Evolutionary conservation across 1,284 basidiomycete species (phyloP), one percentile per base, ranked within the genome.

Genomic region (Puccinia coronata): DNA sequence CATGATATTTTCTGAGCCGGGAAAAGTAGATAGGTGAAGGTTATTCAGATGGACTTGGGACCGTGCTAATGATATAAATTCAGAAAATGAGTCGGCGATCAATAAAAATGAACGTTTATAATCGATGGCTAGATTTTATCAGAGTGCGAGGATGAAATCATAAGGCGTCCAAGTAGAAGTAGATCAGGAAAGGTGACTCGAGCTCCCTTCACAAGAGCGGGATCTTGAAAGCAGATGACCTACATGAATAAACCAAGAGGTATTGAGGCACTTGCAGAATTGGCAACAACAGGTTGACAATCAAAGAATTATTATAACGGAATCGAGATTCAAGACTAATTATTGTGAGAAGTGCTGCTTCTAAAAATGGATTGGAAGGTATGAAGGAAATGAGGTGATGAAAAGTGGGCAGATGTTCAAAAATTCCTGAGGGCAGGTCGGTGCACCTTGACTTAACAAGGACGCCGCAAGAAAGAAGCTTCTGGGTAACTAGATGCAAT

Each of bases 381-480:
- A n/a, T 28, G 71, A 36, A 18, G 36, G 16, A 14, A n/a, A 39
- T 25, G 71, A 53, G 71, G n/a, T n/a, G n/a, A 59, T 73, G 53
- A 41, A 73, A 36, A 41, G 3, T 9, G 34, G 36, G 53, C 25
- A 25, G 36, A 59, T 55, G 55, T 39, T 55, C 6, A 73, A 34
- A 43, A 73, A 73, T 43, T 55, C 47, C 23, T 41, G 71, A 57
- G 49, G 49, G 71, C 34, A 53, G 34, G 51, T 51, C 34, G n/a
- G 36, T 39, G 51, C 71, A n/a, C 18, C 49, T n/a, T n/a, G n/a
- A n/a, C n/a, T n/a, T 41, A 43, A 36, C 28, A 41, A 55, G 36
- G 39, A 57, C 39, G 53, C 49, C 31, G 34, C n/a, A 39, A 53
- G 43, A 34, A 70, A 70, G 43, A 47, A 70, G 25, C 43, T n/a